phyloP scores from a whole-genome alignment of 2,329 filamentous ascomycete genomes.

The Tolypocladium guangdongense region DNA sequence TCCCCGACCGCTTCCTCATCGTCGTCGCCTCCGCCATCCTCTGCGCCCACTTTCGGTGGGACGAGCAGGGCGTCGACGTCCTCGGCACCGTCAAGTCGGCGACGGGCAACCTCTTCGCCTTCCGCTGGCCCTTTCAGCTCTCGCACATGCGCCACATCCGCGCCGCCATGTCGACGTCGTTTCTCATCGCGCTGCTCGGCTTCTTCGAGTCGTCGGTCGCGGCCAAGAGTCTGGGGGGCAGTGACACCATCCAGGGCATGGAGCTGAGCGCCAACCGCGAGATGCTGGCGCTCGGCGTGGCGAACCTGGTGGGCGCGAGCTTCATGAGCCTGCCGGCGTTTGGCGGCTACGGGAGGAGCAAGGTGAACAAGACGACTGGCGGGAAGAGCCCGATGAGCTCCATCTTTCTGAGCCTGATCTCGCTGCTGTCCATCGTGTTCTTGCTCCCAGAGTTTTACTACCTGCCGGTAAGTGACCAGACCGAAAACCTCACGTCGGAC shows the following conservation, averaged over 20 bases:
- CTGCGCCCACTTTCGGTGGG: constrained; percentile 68
- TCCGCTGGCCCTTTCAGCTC: constrained; percentile 75
- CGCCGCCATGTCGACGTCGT: constrained; percentile 79
- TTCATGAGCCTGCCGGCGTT: constrained; percentile 92
- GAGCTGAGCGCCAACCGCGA: constrained; percentile 85
- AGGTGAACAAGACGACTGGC: constrained; percentile 87
- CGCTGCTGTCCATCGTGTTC: constrained; percentile 69
- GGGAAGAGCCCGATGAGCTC: constrained; percentile 91
- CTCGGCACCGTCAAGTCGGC: constrained; percentile 71
- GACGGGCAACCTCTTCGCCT: constrained; percentile 61
- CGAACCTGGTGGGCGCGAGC: constrained; percentile 82
- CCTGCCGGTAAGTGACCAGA: constrained; percentile 59
- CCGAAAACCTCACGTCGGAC: background rate
- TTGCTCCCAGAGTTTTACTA: constrained; percentile 90
- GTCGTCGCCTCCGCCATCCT: constrained; percentile 77
- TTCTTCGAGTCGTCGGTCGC: constrained; percentile 98
- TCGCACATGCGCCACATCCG: constrained; percentile 72
- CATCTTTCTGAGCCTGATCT: constrained; percentile 73
- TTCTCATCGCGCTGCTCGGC: constrained; percentile 88
- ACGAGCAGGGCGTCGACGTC: constrained; percentile 67
- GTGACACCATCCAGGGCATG: constrained; percentile 64
- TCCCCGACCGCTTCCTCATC: constrained; percentile 85
- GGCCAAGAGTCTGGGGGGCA: constrained; percentile 73
- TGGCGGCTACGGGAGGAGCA: constrained; percentile 91
- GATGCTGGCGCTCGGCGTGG: constrained; percentile 79